Evolutionary conservation across 176 grass and related monocot species (phyloP).

Genomic region (Saccharum officinarum): DNA sequence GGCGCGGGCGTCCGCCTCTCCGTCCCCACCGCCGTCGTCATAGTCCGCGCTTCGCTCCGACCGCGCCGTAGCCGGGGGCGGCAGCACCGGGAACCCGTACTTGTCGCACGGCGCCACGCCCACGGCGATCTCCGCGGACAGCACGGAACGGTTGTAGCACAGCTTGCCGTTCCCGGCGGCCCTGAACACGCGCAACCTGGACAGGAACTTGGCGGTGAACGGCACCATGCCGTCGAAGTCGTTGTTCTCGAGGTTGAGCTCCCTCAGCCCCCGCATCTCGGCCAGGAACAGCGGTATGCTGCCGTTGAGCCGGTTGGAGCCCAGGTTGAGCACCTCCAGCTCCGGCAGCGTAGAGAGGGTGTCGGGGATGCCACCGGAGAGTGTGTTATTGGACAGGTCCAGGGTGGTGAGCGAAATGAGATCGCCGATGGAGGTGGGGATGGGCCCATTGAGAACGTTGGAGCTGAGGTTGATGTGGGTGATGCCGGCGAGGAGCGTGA

Average conservation of each 20-base stretch:
- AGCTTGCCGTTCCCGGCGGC: slow-evolving; percentile 77
- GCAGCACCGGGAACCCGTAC: slow-evolving; percentile 73
- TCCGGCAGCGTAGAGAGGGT: slow-evolving; percentile 71
- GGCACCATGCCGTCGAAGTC: slow-evolving; percentile 87
- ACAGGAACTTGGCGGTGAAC: slow-evolving; percentile 71
- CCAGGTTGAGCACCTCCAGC: slow-evolving; percentile 75
- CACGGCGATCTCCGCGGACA: slow-evolving; percentile 66
- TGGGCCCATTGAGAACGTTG: slow-evolving; percentile 62
- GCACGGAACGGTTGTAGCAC: slow-evolving; percentile 81
- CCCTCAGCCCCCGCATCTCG: slow-evolving; percentile 56
- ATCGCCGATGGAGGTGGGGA: slow-evolving; percentile 77
- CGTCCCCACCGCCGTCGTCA: slow-evolving; percentile 44
- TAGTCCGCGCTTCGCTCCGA: slow-evolving; percentile 63
- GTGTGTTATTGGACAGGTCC: slow-evolving; percentile 70
- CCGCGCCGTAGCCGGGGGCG: slow-evolving; percentile 51
- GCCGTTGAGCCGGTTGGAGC: slow-evolving; percentile 87
- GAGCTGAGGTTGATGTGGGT: slow-evolving; percentile 78
- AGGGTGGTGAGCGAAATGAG: slow-evolving; percentile 61
- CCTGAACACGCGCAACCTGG: slow-evolving; percentile 62
- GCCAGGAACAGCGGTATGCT: slow-evolving; percentile 71
- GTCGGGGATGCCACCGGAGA: slow-evolving; percentile 69
- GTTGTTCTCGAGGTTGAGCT: slow-evolving; percentile 84
- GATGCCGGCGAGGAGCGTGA: slow-evolving; percentile 68
- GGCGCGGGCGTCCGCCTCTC: background rate
- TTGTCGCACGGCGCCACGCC: slow-evolving; percentile 86